A percentile compares a stretch with the other conserved stretches of the same genome.
Evolutionary conservation across 345 rosid species (phyloP).

Genomic region (Gossypium stocksii): DNA sequence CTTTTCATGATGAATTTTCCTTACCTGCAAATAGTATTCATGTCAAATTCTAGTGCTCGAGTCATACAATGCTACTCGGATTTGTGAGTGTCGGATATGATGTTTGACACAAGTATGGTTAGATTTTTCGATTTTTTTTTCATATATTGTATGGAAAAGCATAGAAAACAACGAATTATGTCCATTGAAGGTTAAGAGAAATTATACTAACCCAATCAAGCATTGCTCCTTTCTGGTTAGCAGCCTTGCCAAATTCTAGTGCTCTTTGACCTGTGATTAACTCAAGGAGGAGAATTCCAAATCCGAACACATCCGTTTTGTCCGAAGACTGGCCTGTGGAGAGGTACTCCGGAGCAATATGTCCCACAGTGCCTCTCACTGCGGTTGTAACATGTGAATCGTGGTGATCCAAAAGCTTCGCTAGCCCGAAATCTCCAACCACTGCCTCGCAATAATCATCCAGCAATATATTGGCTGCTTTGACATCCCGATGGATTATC

Average conservation of each 20-base stretch:
- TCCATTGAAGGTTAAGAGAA: not conserved
- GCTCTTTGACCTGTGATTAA: slow-evolving; percentile 93
- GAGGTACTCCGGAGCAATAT: slow-evolving; percentile 95
- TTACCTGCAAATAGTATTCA: slow-evolving; percentile 42
- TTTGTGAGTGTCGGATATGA: not conserved
- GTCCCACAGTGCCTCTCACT: slow-evolving; percentile 96
- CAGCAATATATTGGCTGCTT: slow-evolving; percentile 92
- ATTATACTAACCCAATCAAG: slow-evolving; percentile 72
- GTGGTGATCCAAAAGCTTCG: slow-evolving; percentile 91
- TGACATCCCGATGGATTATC: slow-evolving; percentile 96
- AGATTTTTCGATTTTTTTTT: not conserved
- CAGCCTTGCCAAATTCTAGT: slow-evolving; percentile 83
- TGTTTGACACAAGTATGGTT: not conserved
- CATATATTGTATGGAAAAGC: not conserved
- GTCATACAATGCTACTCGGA: not conserved
- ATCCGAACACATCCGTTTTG: slow-evolving; percentile 95
- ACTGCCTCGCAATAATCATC: slow-evolving; percentile 93
- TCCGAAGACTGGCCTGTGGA: slow-evolving; percentile 98
- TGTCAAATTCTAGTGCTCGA: not conserved
- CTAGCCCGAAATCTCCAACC: slow-evolving; percentile 95
- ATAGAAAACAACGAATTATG: not conserved
- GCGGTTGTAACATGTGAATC: slow-evolving; percentile 97
- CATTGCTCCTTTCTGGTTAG: slow-evolving; percentile 95
- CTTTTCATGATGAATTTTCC: slow-evolving; percentile 87
- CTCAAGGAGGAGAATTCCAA: slow-evolving; percentile 92